These are phyloP conservation scores for Panicum miliaceum DNA, from an alignment of 176 grass and related monocot genomes.

Conservation along the genomic window DNA sequence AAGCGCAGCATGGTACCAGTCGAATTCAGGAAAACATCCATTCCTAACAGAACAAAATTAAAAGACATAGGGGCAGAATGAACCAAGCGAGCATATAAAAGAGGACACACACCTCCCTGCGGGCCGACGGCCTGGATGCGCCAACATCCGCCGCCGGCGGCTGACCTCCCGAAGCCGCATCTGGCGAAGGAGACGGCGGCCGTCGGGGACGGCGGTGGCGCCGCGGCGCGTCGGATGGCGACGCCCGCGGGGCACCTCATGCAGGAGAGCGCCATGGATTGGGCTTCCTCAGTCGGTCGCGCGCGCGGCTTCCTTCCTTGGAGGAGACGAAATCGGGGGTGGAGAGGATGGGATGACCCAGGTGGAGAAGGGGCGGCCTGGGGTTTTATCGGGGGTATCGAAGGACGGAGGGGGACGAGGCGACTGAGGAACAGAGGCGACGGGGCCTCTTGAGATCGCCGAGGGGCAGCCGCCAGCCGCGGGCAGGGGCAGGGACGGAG, in stretches of 20 bases:
- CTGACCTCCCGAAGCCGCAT: conserved; percentile 31
- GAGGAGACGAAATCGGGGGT: conserved; percentile 17
- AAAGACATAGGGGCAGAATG: neutral
- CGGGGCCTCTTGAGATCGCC: conserved; percentile 48
- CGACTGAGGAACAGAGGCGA: neutral
- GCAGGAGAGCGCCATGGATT: conserved; percentile 54
- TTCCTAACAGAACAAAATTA: too few relatives aligned
- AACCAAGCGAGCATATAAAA: neutral
- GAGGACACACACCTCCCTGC: conserved; percentile 45
- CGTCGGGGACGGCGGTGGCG: neutral
- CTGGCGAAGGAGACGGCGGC: conserved; percentile 42
- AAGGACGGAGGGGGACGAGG: neutral
- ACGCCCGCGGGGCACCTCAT: conserved; percentile 40
- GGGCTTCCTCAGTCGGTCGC: neutral
- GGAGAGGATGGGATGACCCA: neutral
- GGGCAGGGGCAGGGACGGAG: neutral
- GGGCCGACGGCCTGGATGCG: conserved; percentile 42
- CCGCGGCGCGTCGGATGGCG: neutral
- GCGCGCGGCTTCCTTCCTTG: neutral
- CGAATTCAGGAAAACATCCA: neutral
- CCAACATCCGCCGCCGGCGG: conserved; percentile 29
- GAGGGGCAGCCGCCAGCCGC: conserved; percentile 14
- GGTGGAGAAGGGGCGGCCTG: neutral
- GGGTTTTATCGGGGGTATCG: conserved; percentile 66
- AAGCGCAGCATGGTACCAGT: neutral